Evolutionary conservation across 805 yeast genomes (phyloP).

Genomic region (Yueomyces sp.): DNA sequence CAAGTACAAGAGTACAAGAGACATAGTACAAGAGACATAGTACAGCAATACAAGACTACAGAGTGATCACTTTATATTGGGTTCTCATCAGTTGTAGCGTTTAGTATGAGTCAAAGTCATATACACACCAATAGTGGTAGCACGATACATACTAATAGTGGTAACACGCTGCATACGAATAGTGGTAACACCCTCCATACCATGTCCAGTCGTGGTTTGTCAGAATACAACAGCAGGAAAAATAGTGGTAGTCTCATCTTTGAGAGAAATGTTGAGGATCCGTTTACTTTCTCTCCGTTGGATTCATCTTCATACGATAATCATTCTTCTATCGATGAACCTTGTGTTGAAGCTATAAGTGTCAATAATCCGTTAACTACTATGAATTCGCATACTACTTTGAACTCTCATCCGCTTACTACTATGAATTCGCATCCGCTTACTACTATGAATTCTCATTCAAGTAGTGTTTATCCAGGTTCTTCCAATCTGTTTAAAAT

Average conservation of each 20-base stretch:
- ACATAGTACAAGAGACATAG: too few species aligned
- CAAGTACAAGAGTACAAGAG: too few species aligned
- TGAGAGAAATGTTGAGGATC: slow-evolving; percentile 57
- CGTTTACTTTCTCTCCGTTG: slow-evolving; percentile 13
- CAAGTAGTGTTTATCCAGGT: not conserved
- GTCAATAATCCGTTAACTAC: not conserved
- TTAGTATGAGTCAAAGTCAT: too few species aligned
- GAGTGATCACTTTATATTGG: too few species aligned
- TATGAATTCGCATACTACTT: not conserved
- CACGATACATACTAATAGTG: too few species aligned
- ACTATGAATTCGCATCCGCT: not conserved
- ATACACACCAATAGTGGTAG: too few species aligned
- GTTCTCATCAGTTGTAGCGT: too few species aligned
- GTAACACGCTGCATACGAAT: too few species aligned
- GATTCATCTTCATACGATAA: not conserved
- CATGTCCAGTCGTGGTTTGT: too few species aligned
- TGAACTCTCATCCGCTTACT: not conserved
- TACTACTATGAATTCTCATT: not conserved
- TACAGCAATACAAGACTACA: too few species aligned
- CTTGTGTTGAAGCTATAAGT: too few species aligned
- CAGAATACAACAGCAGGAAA: not conserved
- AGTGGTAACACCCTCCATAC: too few species aligned
- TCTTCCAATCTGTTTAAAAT: not conserved
- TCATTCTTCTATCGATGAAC: not conserved
- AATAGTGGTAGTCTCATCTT: slow-evolving; percentile 35